A percentile compares a stretch with the other conserved stretches of the same genome.
phyloP scores from a whole-genome alignment of 2,329 filamentous ascomycete species.

The Scedosporium apiospermum region DNA sequence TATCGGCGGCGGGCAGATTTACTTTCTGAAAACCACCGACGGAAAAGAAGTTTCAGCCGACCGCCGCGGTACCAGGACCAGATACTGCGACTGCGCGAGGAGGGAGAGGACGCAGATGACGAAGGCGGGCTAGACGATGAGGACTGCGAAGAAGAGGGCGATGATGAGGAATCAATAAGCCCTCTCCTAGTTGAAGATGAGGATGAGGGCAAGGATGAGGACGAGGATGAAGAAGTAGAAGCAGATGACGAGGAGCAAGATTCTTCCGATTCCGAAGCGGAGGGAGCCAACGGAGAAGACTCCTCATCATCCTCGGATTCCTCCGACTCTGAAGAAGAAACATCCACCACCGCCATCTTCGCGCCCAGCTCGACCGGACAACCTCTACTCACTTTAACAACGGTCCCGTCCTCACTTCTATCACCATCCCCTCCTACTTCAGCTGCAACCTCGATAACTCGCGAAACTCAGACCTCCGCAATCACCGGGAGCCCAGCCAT shows the following conservation, averaged over 20 bases:
- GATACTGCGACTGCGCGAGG: not conserved
- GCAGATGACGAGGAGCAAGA: not conserved
- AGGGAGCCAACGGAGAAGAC: not conserved
- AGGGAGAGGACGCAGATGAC: not conserved
- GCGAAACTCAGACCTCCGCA: not conserved
- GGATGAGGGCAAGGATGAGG: not conserved
- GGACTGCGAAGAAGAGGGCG: not conserved
- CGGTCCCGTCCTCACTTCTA: not conserved
- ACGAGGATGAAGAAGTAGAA: not conserved
- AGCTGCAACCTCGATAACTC: not conserved
- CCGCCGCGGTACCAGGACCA: not conserved
- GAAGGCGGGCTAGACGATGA: not conserved
- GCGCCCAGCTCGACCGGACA: not conserved
- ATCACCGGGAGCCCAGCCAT: not conserved
- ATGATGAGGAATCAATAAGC: not conserved
- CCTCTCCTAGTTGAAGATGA: not conserved
- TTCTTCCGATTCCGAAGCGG: not conserved
- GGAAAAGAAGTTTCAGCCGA: not conserved
- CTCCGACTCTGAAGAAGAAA: not conserved
- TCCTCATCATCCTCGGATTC: not conserved
- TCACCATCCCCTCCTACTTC: not conserved
- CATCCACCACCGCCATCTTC: not conserved
- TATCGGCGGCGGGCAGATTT: not conserved
- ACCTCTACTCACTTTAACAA: not conserved
- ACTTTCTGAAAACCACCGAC: not conserved